Base-by-base conservation (phyloP, 257 asterid species). In the Oldenlandia corymbosa region DNA sequence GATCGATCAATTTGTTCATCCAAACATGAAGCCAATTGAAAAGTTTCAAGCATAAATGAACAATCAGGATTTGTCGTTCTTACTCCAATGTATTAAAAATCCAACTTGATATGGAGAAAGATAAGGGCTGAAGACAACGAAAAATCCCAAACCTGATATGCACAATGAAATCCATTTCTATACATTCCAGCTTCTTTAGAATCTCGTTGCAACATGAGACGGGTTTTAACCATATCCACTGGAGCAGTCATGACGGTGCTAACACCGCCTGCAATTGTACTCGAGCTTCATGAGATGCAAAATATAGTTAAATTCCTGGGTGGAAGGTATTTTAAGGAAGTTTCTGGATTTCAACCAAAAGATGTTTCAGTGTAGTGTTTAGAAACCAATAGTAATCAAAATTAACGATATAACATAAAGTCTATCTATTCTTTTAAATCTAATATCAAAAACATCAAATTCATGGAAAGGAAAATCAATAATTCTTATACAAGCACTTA, bases 201-300 rank as follows among this genome's bases (percentile, higher is more conserved):
- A 68, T 85, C 90, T 69, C 81, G 76, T 71, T 92, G 97, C 88
- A 92, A 62, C 99, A 89, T 92, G 57, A 92, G 93, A 73, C 99
- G 90, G 56, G 99, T 92, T 85, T 92, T 92, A 62, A 92, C 84
- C 93, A 85, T 83, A 78, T 92, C 97, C 49, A 87, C 62, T 12
- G 99, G 99, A 23, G 99, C 86, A 64, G 99, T 92, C 72, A 87
- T 58, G 73, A 92, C 64, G 66, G 99, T 92, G 78, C 99, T 89
- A 73, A 87, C 84, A 2, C 76, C 70, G 64, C 97, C 97, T 27
- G 97, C 93, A 53, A 85, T 71, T 23, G 87, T 84, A 76, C 99
- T 92, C 68, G 99, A 86, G 68, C 99, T 92, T 72, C 53, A 77
- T 31, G 63, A 70, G 68, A 73, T 51, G 68, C 66, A 57, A 56